A percentile compares a stretch with the other conserved stretches of the same genome.
These are phyloP conservation scores for Acanthamoeba healyi DNA, from an alignment of 208 protist genomes.

Conservation along the genomic window DNA sequence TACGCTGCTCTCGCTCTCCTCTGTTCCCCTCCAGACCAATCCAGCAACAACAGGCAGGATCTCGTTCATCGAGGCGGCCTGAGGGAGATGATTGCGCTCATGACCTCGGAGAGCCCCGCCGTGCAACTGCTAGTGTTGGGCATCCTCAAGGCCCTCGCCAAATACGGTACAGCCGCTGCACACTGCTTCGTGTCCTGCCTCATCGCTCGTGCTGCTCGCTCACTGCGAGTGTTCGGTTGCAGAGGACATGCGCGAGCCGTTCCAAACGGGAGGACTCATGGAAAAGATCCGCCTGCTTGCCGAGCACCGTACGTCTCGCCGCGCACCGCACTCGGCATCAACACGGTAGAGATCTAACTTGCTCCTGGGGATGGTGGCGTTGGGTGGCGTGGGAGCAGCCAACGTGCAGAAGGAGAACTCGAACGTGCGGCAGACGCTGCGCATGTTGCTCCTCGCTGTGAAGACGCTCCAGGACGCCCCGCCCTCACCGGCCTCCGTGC, in stretches of 20 bases:
- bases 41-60: neutral
- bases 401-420: slow-evolving; percentile 36
- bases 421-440: neutral
- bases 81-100: neutral
- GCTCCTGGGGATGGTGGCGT: neutral
- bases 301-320: neutral
- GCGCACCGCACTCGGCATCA: neutral
- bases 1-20: neutral
- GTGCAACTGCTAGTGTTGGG: slow-evolving; percentile 6
- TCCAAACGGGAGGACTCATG: neutral
- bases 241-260: slow-evolving; percentile 19
- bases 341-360: too few relatives aligned
- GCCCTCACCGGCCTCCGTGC: neutral
- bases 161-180: neutral
- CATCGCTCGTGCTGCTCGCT: neutral
- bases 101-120: neutral
- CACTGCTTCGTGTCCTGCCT: neutral
- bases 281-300: slow-evolving; percentile 1
- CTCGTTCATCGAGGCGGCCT: neutral
- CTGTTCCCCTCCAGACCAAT: neutral
- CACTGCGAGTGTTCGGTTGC: neutral
- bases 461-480: slow-evolving; percentile 5
- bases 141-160: slow-evolving; percentile 39
- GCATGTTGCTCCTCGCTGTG: slow-evolving; percentile 6
- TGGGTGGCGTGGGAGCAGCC: neutral